These are phyloP conservation scores for Epichloe glyceriae DNA, from an alignment of 2,329 filamentous ascomycete genomes.

Conservation along the genomic window DNA sequence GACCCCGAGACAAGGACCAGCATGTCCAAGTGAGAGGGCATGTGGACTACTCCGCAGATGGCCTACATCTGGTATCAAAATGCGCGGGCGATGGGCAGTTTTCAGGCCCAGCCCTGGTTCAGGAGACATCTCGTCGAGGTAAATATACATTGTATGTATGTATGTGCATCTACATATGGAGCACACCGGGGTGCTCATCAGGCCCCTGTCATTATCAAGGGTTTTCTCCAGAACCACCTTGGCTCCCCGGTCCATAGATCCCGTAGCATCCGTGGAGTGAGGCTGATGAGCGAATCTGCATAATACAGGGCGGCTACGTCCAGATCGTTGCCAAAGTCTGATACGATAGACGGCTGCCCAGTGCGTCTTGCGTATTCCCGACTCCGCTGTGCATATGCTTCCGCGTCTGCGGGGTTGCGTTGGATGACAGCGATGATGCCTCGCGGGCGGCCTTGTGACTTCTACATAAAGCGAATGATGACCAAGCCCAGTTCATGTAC, in stretches of 20 bases:
- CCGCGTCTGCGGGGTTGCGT: too few species aligned
- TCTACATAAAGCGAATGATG: too few species aligned
- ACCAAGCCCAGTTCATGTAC: too few species aligned
- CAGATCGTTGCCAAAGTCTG: conserved; percentile 21
- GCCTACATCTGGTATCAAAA: conserved; percentile 10
- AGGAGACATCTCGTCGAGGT: conserved; percentile 15
- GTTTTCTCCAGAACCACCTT: background rate
- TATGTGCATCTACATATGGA: conserved; percentile 12
- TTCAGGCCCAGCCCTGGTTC: conserved; percentile 10
- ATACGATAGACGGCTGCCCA: conserved; percentile 10
- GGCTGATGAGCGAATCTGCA: conserved; percentile 29
- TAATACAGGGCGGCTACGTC: conserved; percentile 16
- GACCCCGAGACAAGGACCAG: conserved; percentile 5
- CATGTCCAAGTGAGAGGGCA: conserved; percentile 14
- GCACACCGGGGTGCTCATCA: conserved; percentile 8
- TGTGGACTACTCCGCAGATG: conserved; percentile 10
- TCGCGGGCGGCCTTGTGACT: too few species aligned
- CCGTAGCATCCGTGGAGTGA: conserved; percentile 30
- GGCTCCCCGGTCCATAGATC: conserved; percentile 20
- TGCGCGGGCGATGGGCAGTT: conserved; percentile 11
- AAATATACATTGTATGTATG: conserved; percentile 10
- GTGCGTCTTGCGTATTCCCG: too few species aligned
- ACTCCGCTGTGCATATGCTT: too few species aligned
- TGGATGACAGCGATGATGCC: too few species aligned
- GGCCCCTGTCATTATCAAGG: background rate